phyloP scores from a whole-genome alignment of 1,284 basidiomycete species.

The Psilocybe mexicana region DNA sequence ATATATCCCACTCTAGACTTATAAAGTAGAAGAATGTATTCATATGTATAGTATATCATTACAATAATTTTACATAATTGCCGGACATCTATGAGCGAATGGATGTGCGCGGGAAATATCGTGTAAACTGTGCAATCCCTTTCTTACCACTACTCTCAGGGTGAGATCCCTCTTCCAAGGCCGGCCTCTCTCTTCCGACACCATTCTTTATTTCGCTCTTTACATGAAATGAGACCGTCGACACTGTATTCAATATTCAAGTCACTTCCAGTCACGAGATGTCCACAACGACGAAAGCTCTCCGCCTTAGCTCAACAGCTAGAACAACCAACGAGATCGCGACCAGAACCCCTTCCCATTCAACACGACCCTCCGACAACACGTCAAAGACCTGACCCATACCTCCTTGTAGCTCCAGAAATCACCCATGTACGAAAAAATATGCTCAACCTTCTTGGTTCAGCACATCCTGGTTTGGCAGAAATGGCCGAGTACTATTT shows the following conservation, averaged over 20 bases:
- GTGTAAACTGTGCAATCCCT: slow-evolving; percentile 20
- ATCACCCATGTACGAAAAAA: slow-evolving; percentile 75
- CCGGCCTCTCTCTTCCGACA: slow-evolving; percentile 4
- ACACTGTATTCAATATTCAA: slow-evolving; percentile 14
- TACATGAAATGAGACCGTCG: slow-evolving; percentile 12
- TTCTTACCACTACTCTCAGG: slow-evolving; percentile 11
- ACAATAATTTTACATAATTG: slow-evolving; percentile 11
- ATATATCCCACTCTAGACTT: slow-evolving; percentile 3
- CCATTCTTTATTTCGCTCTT: slow-evolving; percentile 8
- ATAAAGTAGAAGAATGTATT: slow-evolving; percentile 1
- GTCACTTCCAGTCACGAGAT: slow-evolving; percentile 27
- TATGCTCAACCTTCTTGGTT: slow-evolving; percentile 82
- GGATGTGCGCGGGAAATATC: slow-evolving; percentile 34
- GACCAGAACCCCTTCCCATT: slow-evolving; percentile 26
- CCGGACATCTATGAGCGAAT: slow-evolving; percentile 20
- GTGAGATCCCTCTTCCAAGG: not conserved
- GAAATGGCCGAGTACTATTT: slow-evolving; percentile 95
- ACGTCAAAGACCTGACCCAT: slow-evolving; percentile 55
- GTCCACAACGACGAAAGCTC: slow-evolving; percentile 29
- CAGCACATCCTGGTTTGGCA: slow-evolving; percentile 85
- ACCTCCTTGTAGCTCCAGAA: slow-evolving; percentile 70
- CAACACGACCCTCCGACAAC: slow-evolving; percentile 25
- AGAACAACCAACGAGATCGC: slow-evolving; percentile 27
- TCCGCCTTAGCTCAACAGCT: slow-evolving; percentile 38
- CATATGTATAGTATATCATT: slow-evolving; percentile 13